Conservation (phyloP, 2,329 filamentous ascomycete species). For the Biscogniauxia mediterranea region DNA sequence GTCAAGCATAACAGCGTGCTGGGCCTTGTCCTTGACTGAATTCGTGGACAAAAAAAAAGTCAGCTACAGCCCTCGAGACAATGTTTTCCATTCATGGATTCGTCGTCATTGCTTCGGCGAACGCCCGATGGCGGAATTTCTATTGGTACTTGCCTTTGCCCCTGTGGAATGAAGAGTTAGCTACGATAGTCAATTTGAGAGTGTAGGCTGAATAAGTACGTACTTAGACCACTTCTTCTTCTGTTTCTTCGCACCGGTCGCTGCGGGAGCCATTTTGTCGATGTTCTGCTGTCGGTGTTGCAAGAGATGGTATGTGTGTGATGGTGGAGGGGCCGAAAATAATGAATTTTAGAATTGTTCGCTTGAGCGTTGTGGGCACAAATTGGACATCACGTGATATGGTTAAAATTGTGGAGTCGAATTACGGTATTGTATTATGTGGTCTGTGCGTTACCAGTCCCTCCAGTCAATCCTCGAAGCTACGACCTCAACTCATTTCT, state of each 20-base stretch:
- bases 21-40: constrained; percentile 98
- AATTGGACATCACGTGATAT: constrained; percentile 25
- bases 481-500: too few relatives aligned
- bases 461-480: too few relatives aligned
- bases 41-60: constrained; percentile 8
- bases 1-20: constrained; percentile 98
- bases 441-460: too few relatives aligned
- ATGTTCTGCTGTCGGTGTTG: constrained; percentile 32
- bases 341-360: constrained; percentile 28
- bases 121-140: constrained; percentile 13
- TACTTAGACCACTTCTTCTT: constrained; percentile 78
- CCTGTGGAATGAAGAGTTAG: constrained; percentile 26
- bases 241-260: constrained; percentile 72
- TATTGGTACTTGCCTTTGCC: constrained; percentile 31
- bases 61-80: constrained; percentile 14
- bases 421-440: too few relatives aligned
- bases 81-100: constrained; percentile 3
- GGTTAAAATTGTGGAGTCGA: neutral
- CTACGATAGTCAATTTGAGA: constrained; percentile 5
- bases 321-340: constrained; percentile 27
- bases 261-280: constrained; percentile 48
- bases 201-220: constrained; percentile 41
- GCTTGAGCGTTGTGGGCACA: constrained; percentile 31
- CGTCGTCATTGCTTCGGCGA: constrained; percentile 11
- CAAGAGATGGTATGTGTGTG: constrained; percentile 23